phyloP scores from a whole-genome alignment of 129 eudicot species.

The Flaveria ramosissima region DNA sequence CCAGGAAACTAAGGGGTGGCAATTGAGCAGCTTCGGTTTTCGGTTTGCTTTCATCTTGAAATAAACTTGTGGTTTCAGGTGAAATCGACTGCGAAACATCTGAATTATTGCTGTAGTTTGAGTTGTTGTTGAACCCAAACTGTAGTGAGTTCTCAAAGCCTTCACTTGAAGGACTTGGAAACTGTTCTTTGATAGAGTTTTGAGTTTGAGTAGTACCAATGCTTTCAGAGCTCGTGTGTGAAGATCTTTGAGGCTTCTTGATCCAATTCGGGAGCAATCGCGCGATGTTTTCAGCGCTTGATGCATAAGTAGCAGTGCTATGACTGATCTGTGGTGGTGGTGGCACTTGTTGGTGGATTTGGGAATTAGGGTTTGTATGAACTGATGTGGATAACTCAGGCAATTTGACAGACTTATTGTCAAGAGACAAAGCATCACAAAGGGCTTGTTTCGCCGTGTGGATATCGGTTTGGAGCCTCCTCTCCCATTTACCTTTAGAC shows the following conservation, averaged over 20 bases:
- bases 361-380: slow-evolving; percentile 25
- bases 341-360: slow-evolving; percentile 26
- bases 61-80: slow-evolving; percentile 30
- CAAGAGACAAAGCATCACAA: slow-evolving; percentile 44
- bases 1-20: slow-evolving; percentile 51
- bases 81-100: slow-evolving; percentile 43
- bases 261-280: slow-evolving; percentile 43
- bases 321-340: slow-evolving; percentile 21
- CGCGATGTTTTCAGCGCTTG: slow-evolving; percentile 44
- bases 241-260: slow-evolving; percentile 26
- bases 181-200: slow-evolving; percentile 21
- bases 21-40: slow-evolving; percentile 27
- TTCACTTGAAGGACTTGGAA: slow-evolving; percentile 37
- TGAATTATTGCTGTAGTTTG: slow-evolving; percentile 36
- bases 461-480: slow-evolving; percentile 50
- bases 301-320: slow-evolving; percentile 35
- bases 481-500: slow-evolving; percentile 48
- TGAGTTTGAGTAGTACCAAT: slow-evolving; percentile 28
- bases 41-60: slow-evolving; percentile 43
- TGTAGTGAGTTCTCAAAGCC: slow-evolving; percentile 34
- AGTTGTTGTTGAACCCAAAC: slow-evolving; percentile 35
- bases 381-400: slow-evolving; percentile 28
- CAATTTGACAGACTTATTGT: slow-evolving; percentile 32
- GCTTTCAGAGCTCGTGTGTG: slow-evolving; percentile 42
- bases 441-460: slow-evolving; percentile 50